A percentile compares a stretch with the other conserved stretches of the same genome.
Conservation (phyloP, 768 basidiomycete genomes). For the Agrocybe chaxingu region DNA sequence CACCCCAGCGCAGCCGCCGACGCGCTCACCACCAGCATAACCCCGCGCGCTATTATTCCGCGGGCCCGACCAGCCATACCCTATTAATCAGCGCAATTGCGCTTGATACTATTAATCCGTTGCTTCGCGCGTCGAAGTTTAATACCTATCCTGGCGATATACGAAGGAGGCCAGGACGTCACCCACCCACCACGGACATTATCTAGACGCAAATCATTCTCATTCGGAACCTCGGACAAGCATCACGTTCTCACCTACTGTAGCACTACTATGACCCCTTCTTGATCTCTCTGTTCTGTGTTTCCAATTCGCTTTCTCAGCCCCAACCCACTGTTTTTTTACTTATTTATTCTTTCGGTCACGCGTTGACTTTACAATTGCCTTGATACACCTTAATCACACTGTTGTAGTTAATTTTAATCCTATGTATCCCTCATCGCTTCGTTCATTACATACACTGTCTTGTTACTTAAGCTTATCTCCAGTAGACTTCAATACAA, state of each 20-base stretch:
- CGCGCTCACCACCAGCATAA: conserved; percentile 1
- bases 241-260: conserved; percentile 9
- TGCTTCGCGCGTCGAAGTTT: conserved; percentile 17
- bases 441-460: neutral
- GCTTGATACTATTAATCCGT: conserved; percentile 11
- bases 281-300: neutral
- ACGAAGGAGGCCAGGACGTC: conserved; percentile 4
- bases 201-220: conserved; percentile 3
- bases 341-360: conserved; percentile 12
- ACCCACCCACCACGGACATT: conserved; percentile 1
- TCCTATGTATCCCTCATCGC: conserved; percentile 14
- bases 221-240: conserved; percentile 6
- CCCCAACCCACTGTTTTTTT: conserved; percentile 11
- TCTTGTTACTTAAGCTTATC: neutral
- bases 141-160: conserved; percentile 9
- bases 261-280: conserved; percentile 14
- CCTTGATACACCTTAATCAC: conserved; percentile 1
- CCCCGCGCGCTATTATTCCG: conserved; percentile 9
- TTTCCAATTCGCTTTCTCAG: conserved; percentile 2
- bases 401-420: conserved; percentile 19
- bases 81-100: conserved; percentile 14
- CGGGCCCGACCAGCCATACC: conserved; percentile 8
- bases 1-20: neutral
- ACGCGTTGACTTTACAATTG: conserved; percentile 2
- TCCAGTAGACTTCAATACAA: neutral